phyloP scores from a whole-genome alignment of 2,329 filamentous ascomycete species.

The Xylariaceae sp. region DNA sequence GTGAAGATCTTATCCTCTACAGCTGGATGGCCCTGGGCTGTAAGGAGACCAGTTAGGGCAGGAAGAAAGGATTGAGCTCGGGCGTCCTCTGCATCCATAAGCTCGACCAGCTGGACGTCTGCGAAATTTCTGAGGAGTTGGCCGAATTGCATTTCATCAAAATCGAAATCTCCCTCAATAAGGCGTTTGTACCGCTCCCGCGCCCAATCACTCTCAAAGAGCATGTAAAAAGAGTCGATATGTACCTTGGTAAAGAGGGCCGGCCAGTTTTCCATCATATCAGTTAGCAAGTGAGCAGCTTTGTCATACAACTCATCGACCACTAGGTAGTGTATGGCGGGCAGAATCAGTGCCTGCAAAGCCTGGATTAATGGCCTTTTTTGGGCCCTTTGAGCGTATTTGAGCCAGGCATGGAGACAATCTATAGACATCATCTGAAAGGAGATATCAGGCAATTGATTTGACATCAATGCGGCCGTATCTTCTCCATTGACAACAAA shows the following conservation, averaged over 20 bases:
- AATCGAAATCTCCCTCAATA: constrained; percentile 57
- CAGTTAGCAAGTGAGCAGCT: constrained; percentile 61
- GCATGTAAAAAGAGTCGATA: constrained; percentile 51
- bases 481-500: constrained; percentile 50
- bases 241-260: constrained; percentile 58
- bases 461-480: constrained; percentile 45
- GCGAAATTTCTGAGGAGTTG: constrained; percentile 66
- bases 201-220: constrained; percentile 60
- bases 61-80: constrained; percentile 51
- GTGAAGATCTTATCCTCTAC: constrained; percentile 73
- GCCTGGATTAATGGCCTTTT: constrained; percentile 54
- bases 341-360: constrained; percentile 56
- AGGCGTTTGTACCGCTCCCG: constrained; percentile 52
- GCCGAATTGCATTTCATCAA: constrained; percentile 62
- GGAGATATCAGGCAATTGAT: constrained; percentile 25
- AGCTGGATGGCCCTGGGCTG: constrained; percentile 61
- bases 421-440: constrained; percentile 53
- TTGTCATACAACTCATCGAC: constrained; percentile 55
- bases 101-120: constrained; percentile 57
- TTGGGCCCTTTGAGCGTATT: constrained; percentile 64
- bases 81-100: constrained; percentile 52
- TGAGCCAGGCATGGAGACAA: constrained; percentile 68
- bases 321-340: constrained; percentile 58
- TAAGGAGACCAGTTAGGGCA: constrained; percentile 62
- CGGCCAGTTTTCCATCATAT: constrained; percentile 62